phyloP scores from a whole-genome alignment of 495 filamentous ascomycete genomes.

The Penicillium macrosclerotiorum region DNA sequence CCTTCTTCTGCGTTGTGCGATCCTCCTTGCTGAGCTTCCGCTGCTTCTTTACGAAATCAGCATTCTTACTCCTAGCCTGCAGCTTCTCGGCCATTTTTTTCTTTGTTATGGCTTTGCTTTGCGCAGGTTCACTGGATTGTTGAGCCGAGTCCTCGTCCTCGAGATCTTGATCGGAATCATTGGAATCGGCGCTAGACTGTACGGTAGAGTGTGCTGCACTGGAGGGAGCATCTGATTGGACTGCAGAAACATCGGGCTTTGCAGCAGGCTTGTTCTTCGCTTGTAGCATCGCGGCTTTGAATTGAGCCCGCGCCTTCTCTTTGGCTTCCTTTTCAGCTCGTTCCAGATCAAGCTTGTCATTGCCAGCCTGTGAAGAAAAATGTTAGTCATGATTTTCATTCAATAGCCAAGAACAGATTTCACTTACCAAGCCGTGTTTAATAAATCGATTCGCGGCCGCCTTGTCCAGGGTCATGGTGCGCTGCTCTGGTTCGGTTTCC shows the following conservation, averaged over 20 bases:
- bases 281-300: constrained; percentile 47
- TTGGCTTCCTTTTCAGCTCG: constrained; percentile 52
- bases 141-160: constrained; percentile 4
- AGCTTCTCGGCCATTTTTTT: constrained; percentile 23
- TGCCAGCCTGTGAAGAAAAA: constrained; percentile 52
- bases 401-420: neutral
- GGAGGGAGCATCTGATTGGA: constrained; percentile 12
- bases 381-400: constrained; percentile 5
- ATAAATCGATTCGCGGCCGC: constrained; percentile 78
- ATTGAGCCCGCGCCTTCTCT: constrained; percentile 48
- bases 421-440: constrained; percentile 67
- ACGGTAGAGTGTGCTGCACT: constrained; percentile 19
- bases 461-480: constrained; percentile 69
- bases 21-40: constrained; percentile 31
- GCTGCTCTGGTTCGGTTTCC: constrained; percentile 51
- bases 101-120: constrained; percentile 9
- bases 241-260: constrained; percentile 9
- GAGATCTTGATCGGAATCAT: constrained; percentile 22
- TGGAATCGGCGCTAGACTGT: constrained; percentile 25
- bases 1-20: constrained; percentile 28
- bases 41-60: constrained; percentile 16
- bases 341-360: constrained; percentile 58
- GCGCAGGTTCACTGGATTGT: neutral
- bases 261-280: constrained; percentile 31
- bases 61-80: constrained; percentile 14